phyloP scores from a whole-genome alignment of 139 green algal species.

The Micromonas commoda region DNA sequence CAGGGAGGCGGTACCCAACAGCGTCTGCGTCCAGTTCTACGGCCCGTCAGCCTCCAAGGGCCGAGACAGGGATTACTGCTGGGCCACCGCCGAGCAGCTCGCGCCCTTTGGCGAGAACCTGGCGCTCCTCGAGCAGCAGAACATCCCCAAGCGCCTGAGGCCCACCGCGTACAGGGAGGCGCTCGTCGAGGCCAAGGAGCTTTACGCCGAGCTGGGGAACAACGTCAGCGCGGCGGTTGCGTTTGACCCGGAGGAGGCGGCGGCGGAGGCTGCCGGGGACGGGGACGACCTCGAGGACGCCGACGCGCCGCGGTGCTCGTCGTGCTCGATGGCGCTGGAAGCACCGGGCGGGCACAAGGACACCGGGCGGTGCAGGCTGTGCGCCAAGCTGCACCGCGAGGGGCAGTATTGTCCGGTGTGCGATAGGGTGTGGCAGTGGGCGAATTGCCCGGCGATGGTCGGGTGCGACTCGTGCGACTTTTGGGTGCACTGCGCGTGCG shows the following conservation, averaged over 20 bases:
- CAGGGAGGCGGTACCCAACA: background rate
- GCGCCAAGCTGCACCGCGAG: conserved; percentile 4
- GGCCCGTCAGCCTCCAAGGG: background rate
- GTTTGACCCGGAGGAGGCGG: background rate
- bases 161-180: conserved; percentile 5
- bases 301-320: background rate
- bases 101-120: background rate
- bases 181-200: background rate
- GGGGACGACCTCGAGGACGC: background rate
- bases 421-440: conserved; percentile 15
- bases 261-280: background rate
- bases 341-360: background rate
- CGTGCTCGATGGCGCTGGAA: conserved; percentile 6
- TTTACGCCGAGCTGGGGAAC: background rate
- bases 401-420: conserved; percentile 12
- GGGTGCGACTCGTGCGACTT: conserved; percentile 12
- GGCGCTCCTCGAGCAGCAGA: background rate
- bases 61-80: conserved; percentile 15
- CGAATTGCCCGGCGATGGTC: conserved; percentile 10
- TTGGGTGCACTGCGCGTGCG: conserved; percentile 18
- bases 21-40: conserved; percentile 20
- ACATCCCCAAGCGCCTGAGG: conserved; percentile 10
- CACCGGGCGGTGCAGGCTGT: conserved; percentile 14
- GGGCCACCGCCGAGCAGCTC: background rate
- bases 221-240: background rate